Conservation (phyloP, 2,329 filamentous ascomycete species). For the Aspergillus pseudoglaucus region DNA sequence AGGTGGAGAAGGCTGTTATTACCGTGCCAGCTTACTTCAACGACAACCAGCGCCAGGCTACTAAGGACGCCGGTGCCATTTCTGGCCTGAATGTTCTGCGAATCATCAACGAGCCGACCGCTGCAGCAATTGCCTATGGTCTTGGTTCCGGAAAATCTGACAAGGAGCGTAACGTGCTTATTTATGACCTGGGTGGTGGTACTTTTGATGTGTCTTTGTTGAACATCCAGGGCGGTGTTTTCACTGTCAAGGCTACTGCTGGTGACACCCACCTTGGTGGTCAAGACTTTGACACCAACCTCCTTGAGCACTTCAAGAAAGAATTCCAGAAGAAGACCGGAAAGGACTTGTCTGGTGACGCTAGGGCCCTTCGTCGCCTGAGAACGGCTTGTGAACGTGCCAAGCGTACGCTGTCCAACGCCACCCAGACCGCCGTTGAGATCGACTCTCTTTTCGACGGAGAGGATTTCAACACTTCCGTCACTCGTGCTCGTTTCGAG, state of each 20-base stretch:
- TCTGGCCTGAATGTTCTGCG: slow-evolving; percentile 95
- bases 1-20: slow-evolving; percentile 97
- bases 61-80: slow-evolving; percentile 98
- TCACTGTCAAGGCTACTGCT: slow-evolving; percentile 96
- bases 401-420: slow-evolving; percentile 97
- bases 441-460: slow-evolving; percentile 98
- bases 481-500: slow-evolving; percentile 98
- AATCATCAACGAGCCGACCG: slow-evolving; percentile 99
- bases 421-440: slow-evolving; percentile 94
- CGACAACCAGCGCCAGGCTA: slow-evolving; percentile 99
- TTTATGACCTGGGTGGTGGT: slow-evolving; percentile 99
- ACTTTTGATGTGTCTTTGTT: slow-evolving; percentile 99
- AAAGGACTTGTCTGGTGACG: slow-evolving; percentile 72
- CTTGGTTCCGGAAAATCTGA: slow-evolving; percentile 89
- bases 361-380: slow-evolving; percentile 90
- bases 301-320: slow-evolving; percentile 94
- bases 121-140: slow-evolving; percentile 96
- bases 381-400: slow-evolving; percentile 98
- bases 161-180: slow-evolving; percentile 98
- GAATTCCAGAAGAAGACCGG: slow-evolving; percentile 80
- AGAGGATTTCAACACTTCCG: slow-evolving; percentile 93
- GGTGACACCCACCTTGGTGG: slow-evolving; percentile 97
- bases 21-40: slow-evolving; percentile 99
- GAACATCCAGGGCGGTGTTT: slow-evolving; percentile 98
- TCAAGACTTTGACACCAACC: slow-evolving; percentile 92